These are phyloP conservation scores for Zymoseptoria passerinii DNA, from an alignment of 2,329 filamentous ascomycete species.

Conservation along the genomic window DNA sequence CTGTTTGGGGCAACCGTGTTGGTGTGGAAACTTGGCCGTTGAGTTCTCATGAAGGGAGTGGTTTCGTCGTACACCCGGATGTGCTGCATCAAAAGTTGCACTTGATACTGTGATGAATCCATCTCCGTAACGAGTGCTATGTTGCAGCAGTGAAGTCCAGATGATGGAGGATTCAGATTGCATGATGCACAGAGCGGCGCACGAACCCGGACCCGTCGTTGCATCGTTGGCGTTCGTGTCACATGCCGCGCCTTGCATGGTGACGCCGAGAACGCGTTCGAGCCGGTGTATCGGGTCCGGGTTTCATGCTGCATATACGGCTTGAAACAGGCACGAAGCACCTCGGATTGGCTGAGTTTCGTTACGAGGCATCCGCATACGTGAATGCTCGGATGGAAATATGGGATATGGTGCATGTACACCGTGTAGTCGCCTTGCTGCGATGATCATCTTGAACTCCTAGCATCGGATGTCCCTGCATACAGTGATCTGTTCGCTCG, in stretches of 20 bases:
- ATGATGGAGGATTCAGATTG: neutral
- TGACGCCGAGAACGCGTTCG: neutral
- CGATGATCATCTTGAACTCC: neutral
- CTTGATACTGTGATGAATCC: neutral
- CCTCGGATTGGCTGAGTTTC: neutral
- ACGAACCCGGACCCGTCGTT: neutral
- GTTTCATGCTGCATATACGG: neutral
- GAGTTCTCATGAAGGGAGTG: too few relatives aligned
- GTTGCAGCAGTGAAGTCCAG: neutral
- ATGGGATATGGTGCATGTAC: neutral
- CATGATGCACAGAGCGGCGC: neutral
- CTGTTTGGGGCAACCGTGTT: too few relatives aligned
- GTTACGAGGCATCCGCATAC: neutral
- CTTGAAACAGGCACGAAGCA: neutral
- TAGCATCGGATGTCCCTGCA: neutral
- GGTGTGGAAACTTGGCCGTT: too few relatives aligned
- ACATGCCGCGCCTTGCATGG: neutral
- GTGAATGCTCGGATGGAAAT: neutral
- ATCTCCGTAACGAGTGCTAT: neutral
- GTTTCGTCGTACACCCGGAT: too few relatives aligned
- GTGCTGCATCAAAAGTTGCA: neutral
- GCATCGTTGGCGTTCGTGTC: neutral
- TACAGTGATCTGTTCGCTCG: too few relatives aligned
- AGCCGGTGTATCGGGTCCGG: neutral
- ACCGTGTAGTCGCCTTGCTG: neutral